Percentiles rank a stretch among this genome's conserved stretches.
Conservation (phyloP, 1,139 yeast species). For the Geotrichum fermentans region DNA sequence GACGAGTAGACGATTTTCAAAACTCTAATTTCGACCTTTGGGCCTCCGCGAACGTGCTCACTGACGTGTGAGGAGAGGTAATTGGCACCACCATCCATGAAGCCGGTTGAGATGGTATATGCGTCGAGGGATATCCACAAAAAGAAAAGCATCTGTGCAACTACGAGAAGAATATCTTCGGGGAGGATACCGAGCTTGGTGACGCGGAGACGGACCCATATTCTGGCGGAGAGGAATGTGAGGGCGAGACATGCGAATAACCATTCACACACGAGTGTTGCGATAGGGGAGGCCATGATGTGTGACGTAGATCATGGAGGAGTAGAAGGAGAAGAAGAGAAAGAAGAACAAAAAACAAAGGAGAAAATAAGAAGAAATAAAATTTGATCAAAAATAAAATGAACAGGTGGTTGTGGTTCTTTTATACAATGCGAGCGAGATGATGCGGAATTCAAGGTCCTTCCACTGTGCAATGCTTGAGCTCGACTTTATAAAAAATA, state of each 20-base stretch:
- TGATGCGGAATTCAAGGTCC: too few species aligned
- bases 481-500: too few species aligned
- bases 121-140: slow-evolving; percentile 33
- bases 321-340: background rate
- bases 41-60: slow-evolving; percentile 25
- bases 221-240: slow-evolving; percentile 25
- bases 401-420: too few species aligned
- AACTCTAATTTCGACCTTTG: slow-evolving; percentile 22
- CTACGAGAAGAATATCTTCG: slow-evolving; percentile 30
- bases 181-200: slow-evolving; percentile 30
- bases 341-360: background rate
- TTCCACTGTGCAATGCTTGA: too few species aligned
- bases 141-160: slow-evolving; percentile 31
- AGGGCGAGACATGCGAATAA: slow-evolving; percentile 25
- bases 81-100: slow-evolving; percentile 30
- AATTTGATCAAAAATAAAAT: background rate
- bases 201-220: slow-evolving; percentile 28
- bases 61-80: slow-evolving; percentile 27
- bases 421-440: too few species aligned
- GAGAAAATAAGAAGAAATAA: slow-evolving; percentile 1
- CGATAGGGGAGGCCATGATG: slow-evolving; percentile 12
- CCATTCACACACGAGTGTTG: slow-evolving; percentile 27
- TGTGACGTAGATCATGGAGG: background rate
- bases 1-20: slow-evolving; percentile 32
- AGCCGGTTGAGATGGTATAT: slow-evolving; percentile 28